Evolutionary conservation across 2,329 filamentous ascomycete genomes (phyloP), one percentile per base, ranked within the genome.

Genomic region (Fusarium robinianum): DNA sequence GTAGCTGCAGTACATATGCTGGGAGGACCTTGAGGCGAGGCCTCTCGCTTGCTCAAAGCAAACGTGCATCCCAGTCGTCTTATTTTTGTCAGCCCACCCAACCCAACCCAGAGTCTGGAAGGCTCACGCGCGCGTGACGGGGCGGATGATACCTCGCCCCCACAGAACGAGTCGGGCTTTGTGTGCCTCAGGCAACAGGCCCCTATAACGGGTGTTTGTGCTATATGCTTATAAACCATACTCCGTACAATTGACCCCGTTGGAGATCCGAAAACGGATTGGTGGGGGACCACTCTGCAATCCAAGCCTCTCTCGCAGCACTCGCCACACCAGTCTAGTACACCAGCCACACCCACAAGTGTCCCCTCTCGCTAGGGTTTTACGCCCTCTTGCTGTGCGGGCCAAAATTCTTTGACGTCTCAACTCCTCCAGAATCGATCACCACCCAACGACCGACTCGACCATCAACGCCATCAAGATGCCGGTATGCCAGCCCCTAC

Each of bases 401-500:
- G 58, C 56, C 62, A 62, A 69, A 69, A 65, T 64, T 65, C 57
- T 58, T 60, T 55, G 57, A 49, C 51, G 35, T 55, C 57, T 55
- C 56, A 63, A 61, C 62, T 61, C 53, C 55, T 55, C 58, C 50
- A 59, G 62, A 64, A 51, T 53, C 56, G 23, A 58, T 63, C 63
- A 63, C 60, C 64, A 67, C 49, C 48, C 53, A 61, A 46, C 61
- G 63, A 63, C 45, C 59, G 63, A 66, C 62, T 69, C 61, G 67
- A 68, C 63, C 66, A 64, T 58, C 61, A 67, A 64, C 63, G 60
- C 58, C 65, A 63, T 59, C 67, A 72, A 67, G 61, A 72, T 72
- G 69, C 67, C 69, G 65, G 69, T 72, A 72, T 57, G 69, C 51
- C 46, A 53, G 40, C 46, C 38, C 49, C 36, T 26, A 15, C 35